Percentiles rank a stretch among this genome's conserved stretches.
These are phyloP conservation scores for Phytophthora meadii DNA, from an alignment of 352 stramenopile genomes.

Conservation along the genomic window DNA sequence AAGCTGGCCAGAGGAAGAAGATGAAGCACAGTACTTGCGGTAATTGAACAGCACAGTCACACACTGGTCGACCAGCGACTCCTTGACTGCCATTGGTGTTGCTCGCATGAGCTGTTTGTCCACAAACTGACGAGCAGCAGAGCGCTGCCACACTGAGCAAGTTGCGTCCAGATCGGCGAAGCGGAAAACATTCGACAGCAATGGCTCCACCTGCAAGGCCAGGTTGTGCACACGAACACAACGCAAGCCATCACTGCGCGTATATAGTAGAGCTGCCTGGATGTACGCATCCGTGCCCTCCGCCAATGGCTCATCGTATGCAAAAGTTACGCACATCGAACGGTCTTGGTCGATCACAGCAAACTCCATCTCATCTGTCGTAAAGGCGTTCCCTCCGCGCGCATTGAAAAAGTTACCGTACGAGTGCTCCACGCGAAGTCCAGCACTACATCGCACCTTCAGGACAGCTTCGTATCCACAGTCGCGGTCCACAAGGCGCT, in stretches of 20 bases:
- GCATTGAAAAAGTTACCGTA: slow-evolving; percentile 84
- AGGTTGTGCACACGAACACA: slow-evolving; percentile 93
- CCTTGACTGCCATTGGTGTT: slow-evolving; percentile 77
- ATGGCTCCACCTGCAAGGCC: slow-evolving; percentile 72
- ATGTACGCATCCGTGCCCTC: slow-evolving; percentile 84
- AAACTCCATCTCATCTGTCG: slow-evolving; percentile 91
- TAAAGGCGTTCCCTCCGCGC: slow-evolving; percentile 59
- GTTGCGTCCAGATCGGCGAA: slow-evolving; percentile 90
- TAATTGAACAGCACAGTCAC: slow-evolving; percentile 92
- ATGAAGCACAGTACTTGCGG: slow-evolving; percentile 91
- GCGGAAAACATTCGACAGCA: slow-evolving; percentile 90
- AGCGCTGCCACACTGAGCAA: slow-evolving; percentile 86
- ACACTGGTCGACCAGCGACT: slow-evolving; percentile 86
- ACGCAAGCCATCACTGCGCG: slow-evolving; percentile 80
- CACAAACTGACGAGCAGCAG: slow-evolving; percentile 78
- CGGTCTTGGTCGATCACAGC: slow-evolving; percentile 87
- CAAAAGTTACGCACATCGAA: slow-evolving; percentile 87
- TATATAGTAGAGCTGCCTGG: slow-evolving; percentile 91
- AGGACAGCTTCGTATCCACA: slow-evolving; percentile 88
- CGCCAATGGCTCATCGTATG: slow-evolving; percentile 86
- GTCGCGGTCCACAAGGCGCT: slow-evolving; percentile 76
- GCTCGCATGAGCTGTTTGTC: slow-evolving; percentile 84
- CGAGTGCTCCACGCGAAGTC: slow-evolving; percentile 86
- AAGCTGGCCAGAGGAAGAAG: slow-evolving; percentile 90
- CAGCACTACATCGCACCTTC: slow-evolving; percentile 88